Conservation (phyloP, 2,329 filamentous ascomycete species). For the Neofusicoccum laricinum region DNA sequence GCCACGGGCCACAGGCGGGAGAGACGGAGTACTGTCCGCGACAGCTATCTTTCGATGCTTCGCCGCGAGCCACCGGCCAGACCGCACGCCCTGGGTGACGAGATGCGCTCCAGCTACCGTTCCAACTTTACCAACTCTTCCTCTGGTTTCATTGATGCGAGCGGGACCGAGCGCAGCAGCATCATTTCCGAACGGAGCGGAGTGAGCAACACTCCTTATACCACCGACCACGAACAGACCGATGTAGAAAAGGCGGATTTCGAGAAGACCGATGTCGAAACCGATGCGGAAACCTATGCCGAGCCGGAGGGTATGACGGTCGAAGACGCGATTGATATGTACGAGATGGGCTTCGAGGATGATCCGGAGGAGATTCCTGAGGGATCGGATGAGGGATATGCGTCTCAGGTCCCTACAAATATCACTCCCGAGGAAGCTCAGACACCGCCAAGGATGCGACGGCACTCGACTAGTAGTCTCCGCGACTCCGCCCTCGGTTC, state of each 20-base stretch:
- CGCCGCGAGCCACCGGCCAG: conserved; percentile 29
- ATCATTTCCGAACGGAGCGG: conserved; percentile 71
- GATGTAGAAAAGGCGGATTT: conserved; percentile 17
- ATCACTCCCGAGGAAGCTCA: conserved; percentile 17
- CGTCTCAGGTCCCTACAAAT: conserved; percentile 18
- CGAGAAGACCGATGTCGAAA: conserved; percentile 22
- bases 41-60: conserved; percentile 34
- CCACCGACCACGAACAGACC: conserved; percentile 36
- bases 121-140: conserved; percentile 58
- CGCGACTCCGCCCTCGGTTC: conserved; percentile 15
- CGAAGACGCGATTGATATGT: conserved; percentile 60
- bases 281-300: conserved; percentile 17
- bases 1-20: conserved; percentile 34
- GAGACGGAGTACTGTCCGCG: conserved; percentile 21
- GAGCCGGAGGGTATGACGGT: conserved; percentile 53
- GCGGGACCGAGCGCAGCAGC: conserved; percentile 79
- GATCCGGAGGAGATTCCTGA: conserved; percentile 31
- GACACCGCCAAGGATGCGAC: conserved; percentile 14
- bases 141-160: conserved; percentile 56
- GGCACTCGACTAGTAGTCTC: conserved; percentile 12
- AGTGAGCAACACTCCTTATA: conserved; percentile 68
- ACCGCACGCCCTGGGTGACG: conserved; percentile 33
- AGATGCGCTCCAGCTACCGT: conserved; percentile 57
- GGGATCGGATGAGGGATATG: conserved; percentile 23
- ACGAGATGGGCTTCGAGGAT: conserved; percentile 56